These are phyloP conservation scores for Xylaria sp. DNA, from an alignment of 2,329 filamentous ascomycete species.

Conservation along the genomic window DNA sequence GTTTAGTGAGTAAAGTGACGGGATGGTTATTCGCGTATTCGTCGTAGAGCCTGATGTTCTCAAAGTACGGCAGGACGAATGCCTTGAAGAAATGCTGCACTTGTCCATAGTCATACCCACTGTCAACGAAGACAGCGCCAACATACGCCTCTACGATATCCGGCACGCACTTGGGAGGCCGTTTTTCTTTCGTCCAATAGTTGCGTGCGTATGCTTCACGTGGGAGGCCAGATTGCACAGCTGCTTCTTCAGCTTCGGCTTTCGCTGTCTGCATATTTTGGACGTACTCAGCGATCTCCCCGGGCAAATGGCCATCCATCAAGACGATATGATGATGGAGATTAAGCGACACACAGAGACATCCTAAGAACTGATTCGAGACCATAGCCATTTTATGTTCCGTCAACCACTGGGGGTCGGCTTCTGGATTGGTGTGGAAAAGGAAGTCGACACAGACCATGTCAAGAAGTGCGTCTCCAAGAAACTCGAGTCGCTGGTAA, in stretches of 20 bases:
- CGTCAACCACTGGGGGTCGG: conserved; percentile 92
- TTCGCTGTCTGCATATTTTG: conserved; percentile 50
- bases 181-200: conserved; percentile 62
- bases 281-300: conserved; percentile 50
- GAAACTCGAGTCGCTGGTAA: conserved; percentile 88
- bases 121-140: conserved; percentile 88
- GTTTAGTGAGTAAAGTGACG: conserved; percentile 63
- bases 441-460: conserved; percentile 68
- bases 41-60: conserved; percentile 83
- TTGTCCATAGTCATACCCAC: conserved; percentile 66
- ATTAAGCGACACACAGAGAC: conserved; percentile 69
- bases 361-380: conserved; percentile 88
- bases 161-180: conserved; percentile 69
- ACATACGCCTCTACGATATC: conserved; percentile 87
- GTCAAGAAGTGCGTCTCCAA: conserved; percentile 71
- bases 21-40: conserved; percentile 82
- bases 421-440: conserved; percentile 68
- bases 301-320: conserved; percentile 42
- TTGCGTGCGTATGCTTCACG: conserved; percentile 46
- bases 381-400: conserved; percentile 99
- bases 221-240: conserved; percentile 34
- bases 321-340: conserved; percentile 69
- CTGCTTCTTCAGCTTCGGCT: conserved; percentile 35
- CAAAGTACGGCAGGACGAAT: conserved; percentile 72
- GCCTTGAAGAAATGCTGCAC: conserved; percentile 73